Evolutionary conservation across 106 monocot species (phyloP), one percentile per base, ranked within the genome.

Genomic region (Amphibolis antarctica): DNA sequence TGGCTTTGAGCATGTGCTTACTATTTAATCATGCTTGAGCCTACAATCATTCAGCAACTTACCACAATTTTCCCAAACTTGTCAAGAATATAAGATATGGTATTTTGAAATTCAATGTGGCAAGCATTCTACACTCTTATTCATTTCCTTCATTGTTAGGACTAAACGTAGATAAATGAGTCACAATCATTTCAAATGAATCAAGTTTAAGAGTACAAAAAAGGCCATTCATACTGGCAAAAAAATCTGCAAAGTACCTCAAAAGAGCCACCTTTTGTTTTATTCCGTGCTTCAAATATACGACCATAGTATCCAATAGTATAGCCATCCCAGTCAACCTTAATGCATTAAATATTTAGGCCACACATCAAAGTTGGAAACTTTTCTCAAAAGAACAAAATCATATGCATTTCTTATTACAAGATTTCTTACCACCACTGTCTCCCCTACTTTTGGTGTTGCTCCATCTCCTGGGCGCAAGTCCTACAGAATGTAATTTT

Each of bases 241-340:
- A 13, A 56, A 13, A 56, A 42, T 10, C 24, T 30, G 19, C 18
- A 45, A 24, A 51, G 59, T 82, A 96, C 96, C 96, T 86, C 90
- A 72, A 96, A 96, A 18, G 96, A 86, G 74, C 89, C 96, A 72
- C 96, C 96, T 63, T 96, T 96, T 46, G 96, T 87, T 77, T 96
- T 96, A 70, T 96, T 96, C 55, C 96, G 77, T 53, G 96, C 96
- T 90, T 96, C 96, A 84, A 96, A 96, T 10, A 96, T 96, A 52
- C 96, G 89, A 19, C 96, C 90, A 77, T 90, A 96, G 69, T 96
- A 96, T 82, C 96, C 96, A 64, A 96, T 90, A 27, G 89, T 96
- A 70, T 86, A 96, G 57, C 96, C 96, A 90, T 89, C 96, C 96
- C 96, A 96, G 69, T 96, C 96, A 82, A 90, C 86, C 96, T 94